Base-by-base conservation (phyloP, 768 basidiomycete genomes). In the Coprinopsis cinerea region DNA sequence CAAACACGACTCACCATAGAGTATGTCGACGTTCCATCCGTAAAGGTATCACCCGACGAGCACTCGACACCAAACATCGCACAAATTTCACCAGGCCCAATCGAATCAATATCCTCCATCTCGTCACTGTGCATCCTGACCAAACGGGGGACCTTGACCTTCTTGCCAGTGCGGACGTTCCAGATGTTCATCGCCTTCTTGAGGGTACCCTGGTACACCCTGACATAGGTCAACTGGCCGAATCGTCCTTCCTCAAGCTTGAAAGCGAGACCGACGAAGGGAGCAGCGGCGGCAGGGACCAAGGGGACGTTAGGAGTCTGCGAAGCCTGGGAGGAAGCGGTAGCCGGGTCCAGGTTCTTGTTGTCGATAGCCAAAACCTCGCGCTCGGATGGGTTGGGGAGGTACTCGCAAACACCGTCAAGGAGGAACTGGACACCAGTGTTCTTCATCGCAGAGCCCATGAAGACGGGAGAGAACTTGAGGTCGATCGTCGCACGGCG, bases 21-120 rank as follows among this genome's bases (percentile, higher is more conserved):
- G 69, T 81, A 93, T 25, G 75, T 85, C 0, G 88, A 88, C 1
- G 87, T 81, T 7, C 95, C 77, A 63, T 98, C 96, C 0, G 90
- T 96, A 67, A 99, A 98, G 0, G 95, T 97, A 67, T 99, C 96
- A 13, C 96, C 95, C 14, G 92, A 89, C 0, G 94, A 92, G 62
- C 96, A 99, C 57, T 99, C 96, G 26, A 99, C 91, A 59, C 96
- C 96, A 59, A 99, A 99, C 67, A 96, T 96, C 43, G 96, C 96
- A 63, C 96, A 98, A 55, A 99, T 99, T 76, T 99, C 96, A 50
- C 96, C 96, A 24, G 95, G 93, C 0, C 92, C 92, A 57, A 99
- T 88, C 7, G 81, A 79, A 41, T 92, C 87, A 49, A 99, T 85
- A 59, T 99, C 95, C 82, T 99, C 96, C 96, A 98, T 97, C 67